Evolutionary conservation across 441 rosid species (phyloP), one percentile per base, ranked within the genome.

Genomic region (Arabidopsis lyrata): DNA sequence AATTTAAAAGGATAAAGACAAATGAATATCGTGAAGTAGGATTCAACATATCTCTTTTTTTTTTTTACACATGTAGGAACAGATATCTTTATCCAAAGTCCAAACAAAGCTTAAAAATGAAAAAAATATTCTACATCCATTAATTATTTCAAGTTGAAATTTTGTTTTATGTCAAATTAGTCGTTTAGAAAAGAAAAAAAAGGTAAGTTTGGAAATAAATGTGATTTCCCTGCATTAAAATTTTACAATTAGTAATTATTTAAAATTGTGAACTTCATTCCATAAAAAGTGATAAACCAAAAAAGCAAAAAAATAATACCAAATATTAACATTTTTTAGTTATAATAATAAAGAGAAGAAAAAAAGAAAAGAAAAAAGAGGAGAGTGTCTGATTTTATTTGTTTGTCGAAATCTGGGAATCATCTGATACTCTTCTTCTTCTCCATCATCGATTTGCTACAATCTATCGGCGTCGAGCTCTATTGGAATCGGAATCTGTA

Each of bases 361-460:
- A 11, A 13, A 50, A 4, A 20, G 34, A 62, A 53, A 16, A 45
- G 50, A 65, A 29, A 48, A 18, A n/a, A 8, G 15, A 45, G 45
- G 65, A 39, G 55, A 61, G 63, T 68, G 49, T 66, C 69, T 61
- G 74, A 60, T 60, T 63, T 58, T 55, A 68, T 63, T 76, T 68
- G 65, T 69, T 75, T 69, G 78, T 75, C 78, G 78, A 75, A 68
- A 68, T 75, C 78, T 68, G 78, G 39, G 74, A 75, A 75, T 67
- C 68, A 64, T 73, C 52, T 72, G 66, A 59, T 55, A 70, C 69
- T 42, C 48, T 42, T 42, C 42, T 39, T 39, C 76, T 45, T 8
- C 48, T 44, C 20, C 45, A 24, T 57, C 47, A 58, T 74, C 62
- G 48, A 41, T 66, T 59, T 42, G 48, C 52, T 62, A 6, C 49